Base-by-base conservation (phyloP, 345 rosid species). In the Bruguiera gymnorhiza region DNA sequence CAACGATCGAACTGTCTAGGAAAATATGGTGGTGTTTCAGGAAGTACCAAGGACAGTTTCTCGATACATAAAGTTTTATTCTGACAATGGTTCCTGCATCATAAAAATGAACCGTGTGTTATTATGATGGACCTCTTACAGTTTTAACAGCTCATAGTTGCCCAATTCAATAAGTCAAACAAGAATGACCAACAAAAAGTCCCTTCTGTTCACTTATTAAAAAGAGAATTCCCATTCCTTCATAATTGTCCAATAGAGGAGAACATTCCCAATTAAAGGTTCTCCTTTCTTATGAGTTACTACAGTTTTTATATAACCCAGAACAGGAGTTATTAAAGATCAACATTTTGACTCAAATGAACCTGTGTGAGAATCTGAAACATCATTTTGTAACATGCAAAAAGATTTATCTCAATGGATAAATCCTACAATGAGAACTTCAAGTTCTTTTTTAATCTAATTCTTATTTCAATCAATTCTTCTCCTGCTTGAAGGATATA, bases 41-140 rank as follows among this genome's bases (percentile, higher is more conserved):
- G 97, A 69, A 90, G 96, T 51, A 89, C 96, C 73, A 84, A 70
- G 31, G 90, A 88, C 57, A 95, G 98, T 82, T 95, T 95, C 83
- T 92, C 97, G 55, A 84, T 24, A 60, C 98, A 95, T 66, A 96
- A 68, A 70, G 94, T 78, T 73, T 66, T 88, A 70, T 96, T 90
- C 73, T 88, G 79, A 83, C 97, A 96, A 60, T 37, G 77, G 75
- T 96, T 89, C 72, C 97, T 96, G 88, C 83, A 83, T 74, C 39
- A 70, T 19, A 63, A 60, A 59, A 66, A 72, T 0, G 11, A 61
- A 65, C 6, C 19, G 29, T 54, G 50, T 71, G 75, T 74, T 66
- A 52, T 36, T 10, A 30, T 29, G 20, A 55, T 23, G 26, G 19
- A 15, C 53, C 53, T 16, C 52, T 50, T 21, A 59, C 10, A 23